Evolutionary conservation across 495 filamentous ascomycete species (phyloP).

Genomic region (Hyaloscypha bicolor): DNA sequence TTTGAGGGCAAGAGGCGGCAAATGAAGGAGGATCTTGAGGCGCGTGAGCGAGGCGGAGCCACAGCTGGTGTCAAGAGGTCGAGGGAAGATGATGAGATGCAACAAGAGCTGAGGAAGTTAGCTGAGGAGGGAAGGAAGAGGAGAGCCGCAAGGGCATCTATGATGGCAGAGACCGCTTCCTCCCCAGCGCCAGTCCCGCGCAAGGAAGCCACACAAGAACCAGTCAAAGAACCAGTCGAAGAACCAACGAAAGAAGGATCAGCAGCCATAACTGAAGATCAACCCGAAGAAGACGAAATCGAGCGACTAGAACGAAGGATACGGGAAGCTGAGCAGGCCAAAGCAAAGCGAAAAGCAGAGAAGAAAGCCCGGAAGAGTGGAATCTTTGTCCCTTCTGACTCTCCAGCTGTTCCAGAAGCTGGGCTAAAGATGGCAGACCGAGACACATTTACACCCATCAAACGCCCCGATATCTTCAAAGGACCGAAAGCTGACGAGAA

Average conservation of each 20-base stretch:
- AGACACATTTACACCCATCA: constrained; percentile 33
- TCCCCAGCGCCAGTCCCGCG: constrained; percentile 7
- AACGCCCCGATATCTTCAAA: constrained; percentile 36
- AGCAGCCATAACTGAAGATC: background rate
- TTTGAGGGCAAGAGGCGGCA: constrained; percentile 66
- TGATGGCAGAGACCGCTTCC: constrained; percentile 36
- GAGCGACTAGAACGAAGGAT: constrained; percentile 29
- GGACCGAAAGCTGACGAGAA: constrained; percentile 37
- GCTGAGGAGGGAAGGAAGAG: constrained; percentile 64
- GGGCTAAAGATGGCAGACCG: constrained; percentile 17
- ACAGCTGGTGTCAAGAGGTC: constrained; percentile 47
- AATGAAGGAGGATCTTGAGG: constrained; percentile 79
- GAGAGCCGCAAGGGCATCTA: constrained; percentile 52
- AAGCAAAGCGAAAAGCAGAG: constrained; percentile 33
- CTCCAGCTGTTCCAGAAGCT: constrained; percentile 19
- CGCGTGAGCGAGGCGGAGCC: constrained; percentile 48
- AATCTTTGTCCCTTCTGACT: constrained; percentile 29
- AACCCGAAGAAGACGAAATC: constrained; percentile 33
- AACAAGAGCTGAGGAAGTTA: constrained; percentile 63
- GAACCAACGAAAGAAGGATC: constrained; percentile 1
- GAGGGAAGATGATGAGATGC: constrained; percentile 57
- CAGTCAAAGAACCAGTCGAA: constrained; percentile 8
- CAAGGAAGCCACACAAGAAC: background rate
- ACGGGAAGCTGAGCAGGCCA: constrained; percentile 28
- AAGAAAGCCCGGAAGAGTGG: constrained; percentile 36